These are phyloP conservation scores for Houttuynia cordata DNA, from an alignment of 164 flowering plant genomes.

Conservation along the genomic window DNA sequence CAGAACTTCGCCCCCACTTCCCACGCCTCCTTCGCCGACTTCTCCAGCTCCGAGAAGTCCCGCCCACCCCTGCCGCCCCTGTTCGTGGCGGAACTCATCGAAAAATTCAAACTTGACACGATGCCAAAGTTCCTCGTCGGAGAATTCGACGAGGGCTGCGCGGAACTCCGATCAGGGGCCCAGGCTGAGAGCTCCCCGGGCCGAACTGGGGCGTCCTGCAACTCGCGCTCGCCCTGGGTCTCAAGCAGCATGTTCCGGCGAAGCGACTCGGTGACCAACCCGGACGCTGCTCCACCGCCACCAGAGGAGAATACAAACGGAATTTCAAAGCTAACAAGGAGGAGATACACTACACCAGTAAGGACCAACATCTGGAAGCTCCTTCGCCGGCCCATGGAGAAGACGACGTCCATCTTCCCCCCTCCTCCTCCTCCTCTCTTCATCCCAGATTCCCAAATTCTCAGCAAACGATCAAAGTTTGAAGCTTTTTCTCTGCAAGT, in stretches of 20 bases:
- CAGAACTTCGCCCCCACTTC: conserved; percentile 42
- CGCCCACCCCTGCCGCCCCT: conserved; percentile 2
- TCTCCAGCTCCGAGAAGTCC: conserved; percentile 36
- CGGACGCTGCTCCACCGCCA: conserved; percentile 2
- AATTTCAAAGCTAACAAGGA: conserved; percentile 34
- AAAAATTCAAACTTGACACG: conserved; percentile 36
- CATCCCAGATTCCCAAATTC: no score
- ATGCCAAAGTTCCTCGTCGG: not conserved
- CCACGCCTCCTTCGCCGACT: conserved; percentile 46
- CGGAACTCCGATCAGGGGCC: conserved; percentile 8
- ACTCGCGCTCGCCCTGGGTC: conserved; percentile 30
- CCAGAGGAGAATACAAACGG: conserved; percentile 35
- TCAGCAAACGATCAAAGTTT: no score
- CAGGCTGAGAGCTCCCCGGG: conserved; percentile 18
- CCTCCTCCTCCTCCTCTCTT: conserved; percentile 18
- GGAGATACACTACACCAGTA: conserved; percentile 32
- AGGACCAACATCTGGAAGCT: conserved; percentile 29
- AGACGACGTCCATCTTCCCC: conserved; percentile 19
- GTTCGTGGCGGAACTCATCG: conserved; percentile 2
- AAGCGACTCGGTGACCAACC: conserved; percentile 5
- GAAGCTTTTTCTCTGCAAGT: no score
- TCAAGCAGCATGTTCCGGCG: conserved; percentile 13
- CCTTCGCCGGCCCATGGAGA: conserved; percentile 26
- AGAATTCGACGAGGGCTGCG: not conserved
- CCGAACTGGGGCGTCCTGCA: conserved; percentile 34